Evolutionary conservation across 192 early-diverging fungal genomes (phyloP).

Genomic region (Paraglomus brasilianum): DNA sequence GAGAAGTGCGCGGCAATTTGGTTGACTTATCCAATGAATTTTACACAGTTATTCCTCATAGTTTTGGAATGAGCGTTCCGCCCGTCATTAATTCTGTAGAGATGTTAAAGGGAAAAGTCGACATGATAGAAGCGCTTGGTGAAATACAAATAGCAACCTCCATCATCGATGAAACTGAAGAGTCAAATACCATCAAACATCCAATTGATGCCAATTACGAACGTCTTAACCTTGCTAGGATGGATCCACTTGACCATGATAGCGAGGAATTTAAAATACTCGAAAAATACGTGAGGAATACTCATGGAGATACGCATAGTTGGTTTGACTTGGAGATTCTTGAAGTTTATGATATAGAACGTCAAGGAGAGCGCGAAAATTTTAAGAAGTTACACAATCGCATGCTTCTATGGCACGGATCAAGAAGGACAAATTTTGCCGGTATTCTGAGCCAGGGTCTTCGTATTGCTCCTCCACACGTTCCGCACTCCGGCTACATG

Average conservation of each 20-base stretch:
- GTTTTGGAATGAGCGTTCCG: constrained; percentile 46
- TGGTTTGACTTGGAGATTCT: constrained; percentile 43
- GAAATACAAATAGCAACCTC: constrained; percentile 69
- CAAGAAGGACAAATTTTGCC: constrained; percentile 70
- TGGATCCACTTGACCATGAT: constrained; percentile 53
- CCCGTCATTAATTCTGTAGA: constrained; percentile 50
- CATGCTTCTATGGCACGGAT: constrained; percentile 81
- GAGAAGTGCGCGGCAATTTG: constrained; percentile 19
- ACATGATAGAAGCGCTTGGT: constrained; percentile 65
- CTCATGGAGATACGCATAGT: constrained; percentile 62
- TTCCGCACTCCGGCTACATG: constrained; percentile 67
- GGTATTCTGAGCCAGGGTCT: constrained; percentile 71
- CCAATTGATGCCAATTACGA: constrained; percentile 61
- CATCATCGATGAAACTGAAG: constrained; percentile 46
- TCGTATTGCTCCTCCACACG: constrained; percentile 67
- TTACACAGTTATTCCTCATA: constrained; percentile 75
- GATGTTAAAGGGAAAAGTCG: constrained; percentile 56
- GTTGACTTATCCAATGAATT: constrained; percentile 50
- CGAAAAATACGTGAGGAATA: constrained; percentile 59
- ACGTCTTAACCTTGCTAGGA: constrained; percentile 50
- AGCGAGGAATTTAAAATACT: constrained; percentile 58
- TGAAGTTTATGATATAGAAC: constrained; percentile 55
- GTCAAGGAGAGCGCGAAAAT: constrained; percentile 55
- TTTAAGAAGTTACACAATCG: constrained; percentile 57
- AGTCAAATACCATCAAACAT: constrained; percentile 43